Base-by-base conservation (phyloP, 2,329 filamentous ascomycete genomes). In the Apiospora arundinis region DNA sequence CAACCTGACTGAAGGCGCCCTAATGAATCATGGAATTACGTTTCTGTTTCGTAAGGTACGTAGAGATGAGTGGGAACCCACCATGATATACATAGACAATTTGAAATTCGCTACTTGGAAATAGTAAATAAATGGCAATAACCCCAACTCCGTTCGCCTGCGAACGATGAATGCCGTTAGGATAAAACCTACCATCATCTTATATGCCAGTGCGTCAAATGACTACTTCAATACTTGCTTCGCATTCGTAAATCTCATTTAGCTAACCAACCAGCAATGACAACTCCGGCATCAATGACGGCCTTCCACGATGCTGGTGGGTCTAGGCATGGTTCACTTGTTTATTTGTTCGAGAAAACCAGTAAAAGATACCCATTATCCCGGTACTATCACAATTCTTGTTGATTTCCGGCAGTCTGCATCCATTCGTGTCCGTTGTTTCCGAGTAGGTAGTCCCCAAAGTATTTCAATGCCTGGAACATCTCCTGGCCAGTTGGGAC, bases 401-500 rank as follows among this genome's bases (percentile, higher is more conserved):
- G 56, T 14, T 63, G 56, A 6, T 63, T 40, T 12, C 23, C 56
- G 32, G 21, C 18, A 21, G 28, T 37, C 48, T 40, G 67, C 37
- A 65, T 21, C 72, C 60, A 76, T 77, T 92, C 90, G 74, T 91
- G 91, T 1, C 90, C 90, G 74, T 92, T 92, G 76, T 92, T 92
- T 1, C 90, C 90, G 18, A 94, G 83, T 71, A 96, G 84, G 77
- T 94, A 98, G 75, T 93, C 91, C 1, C 93, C 95, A 77, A 97
- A 91, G 76, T 95, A 95, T 78, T 95, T 89, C 73, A 97, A 86
- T 0, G 95, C 94, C 75, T 92, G 92, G 75, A 95, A 91, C 52
- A 95, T 89, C 81, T 99, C 96, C 81, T 95, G 91, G 11, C 96
- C 95, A 0, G 94, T 96, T 0, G 95, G 95, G 2, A 97, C 85